Base-by-base conservation (phyloP, 306 rosid genomes). In the Calophaca sinica region DNA sequence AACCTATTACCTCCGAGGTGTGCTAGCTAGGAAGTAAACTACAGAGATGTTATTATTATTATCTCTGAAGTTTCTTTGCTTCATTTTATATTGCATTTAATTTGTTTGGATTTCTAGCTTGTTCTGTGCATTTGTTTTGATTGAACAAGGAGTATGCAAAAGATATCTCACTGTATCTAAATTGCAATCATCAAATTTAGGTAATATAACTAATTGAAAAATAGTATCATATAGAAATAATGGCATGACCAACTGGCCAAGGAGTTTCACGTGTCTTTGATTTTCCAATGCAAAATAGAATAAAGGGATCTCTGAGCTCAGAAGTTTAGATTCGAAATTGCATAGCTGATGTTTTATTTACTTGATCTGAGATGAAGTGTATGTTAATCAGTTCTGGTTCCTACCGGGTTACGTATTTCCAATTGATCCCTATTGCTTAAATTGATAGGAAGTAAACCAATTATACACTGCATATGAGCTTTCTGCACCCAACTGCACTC, bases 111-210 rank as follows among this genome's bases (percentile, higher is more conserved):
- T 39, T 38, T 71, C 33, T 35, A 39, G 53, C 65, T 68, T 63
- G 67, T 81, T 81, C 39, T 76, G 36, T 76, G 36, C 49, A 31
- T 67, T 26, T 41, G 32, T 46, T 20, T 73, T 58, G 11, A 12
- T n/a, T 48, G 69, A 41, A 61, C 45, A 68, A 12, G 41, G 35
- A 52, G 42, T 44, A 52, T 52, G 29, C 50, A 15, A 51, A 74
- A 29, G 8, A 46, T 45, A 42, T 72, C 39, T 71, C 46, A 45
- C 38, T 54, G 70, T 60, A 6, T 44, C 74, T 64, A 33, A 52
- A 63, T 20, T 71, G 53, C 33, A 31, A 64, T 55, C 35, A 48
- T 42, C 48, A 65, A 32, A 12, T 11, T 79, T 10, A 10, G 61
- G 46, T 53, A 35, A 79, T 70, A 41, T 50, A 28, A 50, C 20